Conservation (phyloP, 768 basidiomycete genomes). For the Psilocybe tampanensis region DNA sequence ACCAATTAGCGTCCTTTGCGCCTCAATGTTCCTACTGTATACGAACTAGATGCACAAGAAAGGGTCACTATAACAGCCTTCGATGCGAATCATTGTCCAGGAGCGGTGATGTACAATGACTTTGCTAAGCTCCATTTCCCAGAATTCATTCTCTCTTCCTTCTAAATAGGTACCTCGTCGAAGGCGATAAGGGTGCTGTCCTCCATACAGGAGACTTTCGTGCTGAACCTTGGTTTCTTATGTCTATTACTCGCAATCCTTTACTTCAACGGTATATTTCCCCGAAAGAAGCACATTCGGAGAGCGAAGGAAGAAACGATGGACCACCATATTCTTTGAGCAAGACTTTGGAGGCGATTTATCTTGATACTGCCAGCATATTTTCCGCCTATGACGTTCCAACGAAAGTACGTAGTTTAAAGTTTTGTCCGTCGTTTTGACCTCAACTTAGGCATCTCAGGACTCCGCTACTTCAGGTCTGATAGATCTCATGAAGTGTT, state of each 20-base stretch:
- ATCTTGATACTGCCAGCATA: conserved; percentile 81
- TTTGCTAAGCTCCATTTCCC: background rate
- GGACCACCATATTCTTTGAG: conserved; percentile 17
- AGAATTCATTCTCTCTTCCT: background rate
- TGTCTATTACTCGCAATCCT: conserved; percentile 67
- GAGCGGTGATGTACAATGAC: conserved; percentile 78
- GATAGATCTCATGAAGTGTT: conserved; percentile 67
- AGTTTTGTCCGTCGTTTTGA: background rate
- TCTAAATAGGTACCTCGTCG: conserved; percentile 84
- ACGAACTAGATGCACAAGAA: conserved; percentile 59
- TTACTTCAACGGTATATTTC: conserved; percentile 70
- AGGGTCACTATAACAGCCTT: conserved; percentile 75
- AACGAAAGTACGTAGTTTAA: conserved; percentile 49
- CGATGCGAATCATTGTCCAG: conserved; percentile 95
- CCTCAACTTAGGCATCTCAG: conserved; percentile 38
- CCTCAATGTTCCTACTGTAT: conserved; percentile 62
- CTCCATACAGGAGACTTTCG: conserved; percentile 95
- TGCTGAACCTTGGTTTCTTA: conserved; percentile 81
- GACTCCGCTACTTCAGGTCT: conserved; percentile 66
- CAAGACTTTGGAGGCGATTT: conserved; percentile 71
- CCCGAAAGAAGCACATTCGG: conserved; percentile 18
- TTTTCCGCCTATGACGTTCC: conserved; percentile 53
- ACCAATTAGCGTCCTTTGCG: conserved; percentile 55
- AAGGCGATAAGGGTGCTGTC: conserved; percentile 67
- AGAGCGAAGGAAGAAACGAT: background rate